phyloP scores from a whole-genome alignment of 306 rosid genomes.

The Dryas drummondii region DNA sequence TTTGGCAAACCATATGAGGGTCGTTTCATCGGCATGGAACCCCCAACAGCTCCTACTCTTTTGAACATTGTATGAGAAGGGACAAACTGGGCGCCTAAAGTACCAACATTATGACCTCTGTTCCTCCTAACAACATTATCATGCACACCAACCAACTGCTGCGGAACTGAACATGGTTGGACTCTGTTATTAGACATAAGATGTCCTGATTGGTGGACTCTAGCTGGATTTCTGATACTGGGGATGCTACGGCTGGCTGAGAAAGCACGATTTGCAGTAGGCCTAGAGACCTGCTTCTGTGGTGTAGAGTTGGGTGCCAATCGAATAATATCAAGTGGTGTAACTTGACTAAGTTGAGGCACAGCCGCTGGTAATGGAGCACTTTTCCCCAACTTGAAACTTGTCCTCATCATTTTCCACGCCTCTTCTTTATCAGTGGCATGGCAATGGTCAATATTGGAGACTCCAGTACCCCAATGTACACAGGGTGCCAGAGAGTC shows the following conservation, averaged over 20 bases:
- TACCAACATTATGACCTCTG: slow-evolving; percentile 28
- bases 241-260: slow-evolving; percentile 28
- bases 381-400: slow-evolving; percentile 34
- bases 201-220: slow-evolving; percentile 31
- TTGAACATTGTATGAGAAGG: slow-evolving; percentile 37
- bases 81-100: slow-evolving; percentile 22
- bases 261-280: slow-evolving; percentile 29
- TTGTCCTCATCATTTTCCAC: slow-evolving; percentile 57
- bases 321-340: slow-evolving; percentile 19
- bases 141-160: slow-evolving; percentile 35
- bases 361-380: slow-evolving; percentile 33
- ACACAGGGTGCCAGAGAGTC: slow-evolving; percentile 74
- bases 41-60: slow-evolving; percentile 25
- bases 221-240: slow-evolving; percentile 33
- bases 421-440: slow-evolving; percentile 60
- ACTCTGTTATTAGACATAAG: slow-evolving; percentile 32
- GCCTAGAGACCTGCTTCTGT: slow-evolving; percentile 33
- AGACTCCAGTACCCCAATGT: slow-evolving; percentile 50
- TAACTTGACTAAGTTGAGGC: slow-evolving; percentile 24
- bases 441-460: slow-evolving; percentile 58
- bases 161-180: slow-evolving; percentile 27
- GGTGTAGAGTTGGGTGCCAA: slow-evolving; percentile 37
- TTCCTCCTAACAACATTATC: slow-evolving; percentile 37
- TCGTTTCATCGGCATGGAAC: slow-evolving; percentile 16
- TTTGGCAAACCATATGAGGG: slow-evolving; percentile 30